These are phyloP conservation scores for Botrytis hyacinthi DNA, from an alignment of 2,329 filamentous ascomycete species.

Conservation along the genomic window DNA sequence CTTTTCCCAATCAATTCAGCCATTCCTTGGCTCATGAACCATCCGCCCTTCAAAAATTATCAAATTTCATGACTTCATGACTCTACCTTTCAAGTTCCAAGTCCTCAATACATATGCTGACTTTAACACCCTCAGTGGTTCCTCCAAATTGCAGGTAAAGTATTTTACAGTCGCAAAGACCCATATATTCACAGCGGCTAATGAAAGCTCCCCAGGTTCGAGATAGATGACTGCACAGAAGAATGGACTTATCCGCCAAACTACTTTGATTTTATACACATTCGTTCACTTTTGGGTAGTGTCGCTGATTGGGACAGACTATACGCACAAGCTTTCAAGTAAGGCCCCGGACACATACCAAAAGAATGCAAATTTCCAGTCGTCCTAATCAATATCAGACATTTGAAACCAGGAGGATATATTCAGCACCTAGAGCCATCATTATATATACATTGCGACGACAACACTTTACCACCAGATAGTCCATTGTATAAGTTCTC, in stretches of 20 bases:
- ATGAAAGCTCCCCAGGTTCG: constrained; percentile 45
- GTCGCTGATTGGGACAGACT: constrained; percentile 56
- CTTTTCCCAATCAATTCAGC: not conserved
- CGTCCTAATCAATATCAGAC: constrained; percentile 26
- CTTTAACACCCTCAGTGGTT: constrained; percentile 40
- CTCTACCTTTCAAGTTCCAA: not conserved
- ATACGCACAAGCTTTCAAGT: constrained; percentile 50
- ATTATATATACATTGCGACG: constrained; percentile 43
- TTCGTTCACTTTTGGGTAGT: constrained; percentile 55
- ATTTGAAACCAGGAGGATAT: constrained; percentile 42
- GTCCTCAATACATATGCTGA: not conserved
- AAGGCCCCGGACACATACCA: constrained; percentile 30
- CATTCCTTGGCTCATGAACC: not conserved
- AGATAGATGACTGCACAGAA: constrained; percentile 59
- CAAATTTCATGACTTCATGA: not conserved
- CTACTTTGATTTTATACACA: constrained; percentile 60
- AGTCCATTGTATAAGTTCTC: constrained; percentile 44
- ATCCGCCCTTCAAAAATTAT: not conserved
- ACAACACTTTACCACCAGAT: constrained; percentile 44
- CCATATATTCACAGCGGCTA: not conserved
- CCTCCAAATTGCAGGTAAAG: constrained; percentile 52
- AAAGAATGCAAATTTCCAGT: not conserved
- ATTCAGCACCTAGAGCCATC: constrained; percentile 37
- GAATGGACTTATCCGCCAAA: constrained; percentile 45
- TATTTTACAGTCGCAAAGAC: not conserved